Percentiles rank a stretch among this genome's conserved stretches.
Conservation (phyloP, 1,139 yeast genomes). For the Pichia terricola region DNA sequence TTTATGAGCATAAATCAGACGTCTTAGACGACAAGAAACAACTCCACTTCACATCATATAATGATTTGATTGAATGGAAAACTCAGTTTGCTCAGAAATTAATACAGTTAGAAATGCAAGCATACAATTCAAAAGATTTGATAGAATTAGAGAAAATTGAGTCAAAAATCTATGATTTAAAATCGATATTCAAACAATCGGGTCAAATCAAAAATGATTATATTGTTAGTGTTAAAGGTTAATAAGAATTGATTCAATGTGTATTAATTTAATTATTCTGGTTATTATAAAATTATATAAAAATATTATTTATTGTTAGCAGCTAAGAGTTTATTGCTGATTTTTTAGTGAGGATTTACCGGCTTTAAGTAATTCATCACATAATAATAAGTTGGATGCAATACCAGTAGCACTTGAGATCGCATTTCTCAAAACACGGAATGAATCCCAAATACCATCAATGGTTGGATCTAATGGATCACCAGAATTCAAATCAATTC, state of each 20-base stretch:
- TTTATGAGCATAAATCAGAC: conserved; percentile 15
- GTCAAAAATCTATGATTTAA: conserved; percentile 6
- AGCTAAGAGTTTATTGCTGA: not conserved
- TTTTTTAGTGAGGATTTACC: conserved; percentile 79
- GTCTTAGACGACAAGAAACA: conserved; percentile 1
- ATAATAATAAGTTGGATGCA: conserved; percentile 80
- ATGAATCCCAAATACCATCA: conserved; percentile 96
- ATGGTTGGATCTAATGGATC: conserved; percentile 93
- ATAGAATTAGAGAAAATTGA: conserved; percentile 12
- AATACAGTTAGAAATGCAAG: conserved; percentile 12
- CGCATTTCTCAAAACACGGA: conserved; percentile 87
- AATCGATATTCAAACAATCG: conserved; percentile 4
- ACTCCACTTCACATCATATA: conserved; percentile 16
- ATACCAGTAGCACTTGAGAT: conserved; percentile 89
- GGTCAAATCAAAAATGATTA: conserved; percentile 7
- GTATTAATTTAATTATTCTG: not conserved
- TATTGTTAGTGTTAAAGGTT: conserved; percentile 16
- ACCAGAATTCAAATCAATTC: conserved; percentile 83
- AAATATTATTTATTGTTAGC: not conserved
- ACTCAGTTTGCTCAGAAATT: conserved; percentile 8
- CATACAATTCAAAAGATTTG: conserved; percentile 11
- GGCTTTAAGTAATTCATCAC: conserved; percentile 95
- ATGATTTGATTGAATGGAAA: conserved; percentile 20
- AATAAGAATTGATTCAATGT: not conserved
- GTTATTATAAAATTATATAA: not conserved